Conservation (phyloP, 2,329 filamentous ascomycete species). For the Colletotrichum higginsianum region DNA sequence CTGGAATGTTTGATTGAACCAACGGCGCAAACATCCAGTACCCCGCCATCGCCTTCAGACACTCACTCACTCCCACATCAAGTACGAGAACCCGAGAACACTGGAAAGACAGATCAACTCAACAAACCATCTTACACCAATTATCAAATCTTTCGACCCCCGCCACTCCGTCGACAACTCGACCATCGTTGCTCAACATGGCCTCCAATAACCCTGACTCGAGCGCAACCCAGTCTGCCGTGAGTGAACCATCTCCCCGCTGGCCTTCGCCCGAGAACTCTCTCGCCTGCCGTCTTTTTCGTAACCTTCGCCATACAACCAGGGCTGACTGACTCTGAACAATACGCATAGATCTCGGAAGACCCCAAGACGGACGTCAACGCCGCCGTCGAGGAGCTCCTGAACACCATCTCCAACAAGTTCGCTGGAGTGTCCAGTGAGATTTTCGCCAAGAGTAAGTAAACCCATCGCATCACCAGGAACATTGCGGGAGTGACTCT, state of each 20-base stretch:
- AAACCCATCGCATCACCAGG: not conserved
- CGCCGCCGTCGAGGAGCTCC: constrained; percentile 86
- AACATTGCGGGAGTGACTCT: not conserved
- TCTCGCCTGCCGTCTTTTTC: not conserved
- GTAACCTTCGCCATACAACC: not conserved
- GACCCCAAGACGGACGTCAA: constrained; percentile 74
- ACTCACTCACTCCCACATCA: not conserved
- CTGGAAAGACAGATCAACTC: not conserved
- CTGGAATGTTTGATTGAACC: constrained; percentile 7
- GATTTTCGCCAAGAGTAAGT: constrained; percentile 88
- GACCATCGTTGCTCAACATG: constrained; percentile 48
- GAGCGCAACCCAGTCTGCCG: constrained; percentile 52
- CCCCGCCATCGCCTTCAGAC: constrained; percentile 10
- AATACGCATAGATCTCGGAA: constrained; percentile 54
- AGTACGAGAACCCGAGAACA: not conserved
- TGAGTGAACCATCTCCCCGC: constrained; percentile 46
- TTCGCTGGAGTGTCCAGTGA: constrained; percentile 89
- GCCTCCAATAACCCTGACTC: constrained; percentile 56
- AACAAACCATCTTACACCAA: no score
- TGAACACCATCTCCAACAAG: constrained; percentile 88
- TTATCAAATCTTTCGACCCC: not conserved
- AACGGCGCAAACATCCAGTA: constrained; percentile 4
- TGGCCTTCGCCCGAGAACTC: not conserved
- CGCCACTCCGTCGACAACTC: not conserved
- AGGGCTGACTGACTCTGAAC: constrained; percentile 3